Base-by-base conservation (phyloP, 1,284 basidiomycete genomes). In the Ganoderma lucidum region DNA sequence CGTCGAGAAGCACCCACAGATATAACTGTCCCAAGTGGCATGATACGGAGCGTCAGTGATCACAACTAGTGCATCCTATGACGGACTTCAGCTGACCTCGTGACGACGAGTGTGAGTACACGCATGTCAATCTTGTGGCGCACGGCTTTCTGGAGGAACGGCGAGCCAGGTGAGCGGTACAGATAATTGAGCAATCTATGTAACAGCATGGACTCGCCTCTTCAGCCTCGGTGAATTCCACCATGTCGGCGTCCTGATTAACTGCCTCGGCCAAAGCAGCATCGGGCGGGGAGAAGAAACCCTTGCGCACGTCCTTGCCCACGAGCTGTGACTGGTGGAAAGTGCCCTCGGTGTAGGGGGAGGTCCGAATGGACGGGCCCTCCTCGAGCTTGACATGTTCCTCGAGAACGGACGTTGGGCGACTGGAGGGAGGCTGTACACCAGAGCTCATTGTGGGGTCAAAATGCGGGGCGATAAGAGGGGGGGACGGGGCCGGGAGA, bases 281-380 rank as follows among this genome's bases (percentile, higher is more conserved):
- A 67, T 86, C 83, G 37, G 86, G 77, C 6, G 83, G 80, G 0
- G 85, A 83, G 75, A 88, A 87, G 77, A 87, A 85, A 68, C 84
- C 78, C 63, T 59, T 66, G 62, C 73, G 63, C 32, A 64, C 65
- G 14, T 68, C 42, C 19, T 70, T 63, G 32, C 64, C 69, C 1
- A 71, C 73, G 9, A 78, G 64, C 64, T 72, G 72, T 6, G 63
- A 60, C 62, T 81, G 80, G 65, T 78, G 71, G 19, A 68, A 74
- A 28, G 77, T 80, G 35, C 80, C 80, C 9, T 78, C 78, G 30
- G 70, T 39, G 15, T 68, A 62, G 1, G 72, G 59, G 32, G 70
- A 66, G 35, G 68, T 64, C 30, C 59, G 63, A 17, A 68, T 28
- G 37, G 62, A 42, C 30, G 62, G 66, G 0, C 68, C 72, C 1